Base-by-base conservation (phyloP, 2,329 filamentous ascomycete genomes). In the Fusarium sp. region DNA sequence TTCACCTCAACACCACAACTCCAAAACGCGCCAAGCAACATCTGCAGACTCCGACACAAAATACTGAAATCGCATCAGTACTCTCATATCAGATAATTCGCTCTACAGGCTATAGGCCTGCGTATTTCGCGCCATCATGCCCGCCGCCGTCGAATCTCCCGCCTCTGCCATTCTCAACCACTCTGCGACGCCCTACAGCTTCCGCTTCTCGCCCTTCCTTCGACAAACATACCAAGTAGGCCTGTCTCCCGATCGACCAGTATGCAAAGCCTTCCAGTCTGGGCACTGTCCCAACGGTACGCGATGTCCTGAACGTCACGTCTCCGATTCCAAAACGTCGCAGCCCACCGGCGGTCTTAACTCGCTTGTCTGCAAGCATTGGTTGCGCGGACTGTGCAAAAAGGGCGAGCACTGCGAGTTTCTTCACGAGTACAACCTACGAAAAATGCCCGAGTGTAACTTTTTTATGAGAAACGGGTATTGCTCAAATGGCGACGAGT, bases 391-490 rank as follows among this genome's bases (percentile, higher is more conserved):
- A 0, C 88, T 99, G 20, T 99, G 96, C 85, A 99, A 99, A 78
- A 98, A 98, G 81, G 96, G 95, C 74, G 91, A 97, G 76, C 89
- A 90, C 71, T 99, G 96, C 89, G 96, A 99, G 83, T 99, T 98
- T 75, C 85, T 98, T 48, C 96, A 99, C 85, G 96, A 98, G 81
- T 99, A 97, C 84, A 98, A 99, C 81, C 87, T 99, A 72, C 90
- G 96, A 68, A 94, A 96, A 80, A 98, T 98, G 93, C 94, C 96
- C 67, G 96, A 98, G 82, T 99, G 96, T 82, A 97, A 97, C 76
- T 97, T 97, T 80, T 98, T 95, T 81, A 90, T 94, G 59, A 88
- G 94, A 64, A 97, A 96, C 76, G 93, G 93, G 56, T 97, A 96
- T 79, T 99, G 96, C 82, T 93, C 92, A 67, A 97, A 97, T 81